Evolutionary conservation across 768 basidiomycete species (phyloP), one percentile per base, ranked within the genome.

Genomic region (Hericium rajendrae): DNA sequence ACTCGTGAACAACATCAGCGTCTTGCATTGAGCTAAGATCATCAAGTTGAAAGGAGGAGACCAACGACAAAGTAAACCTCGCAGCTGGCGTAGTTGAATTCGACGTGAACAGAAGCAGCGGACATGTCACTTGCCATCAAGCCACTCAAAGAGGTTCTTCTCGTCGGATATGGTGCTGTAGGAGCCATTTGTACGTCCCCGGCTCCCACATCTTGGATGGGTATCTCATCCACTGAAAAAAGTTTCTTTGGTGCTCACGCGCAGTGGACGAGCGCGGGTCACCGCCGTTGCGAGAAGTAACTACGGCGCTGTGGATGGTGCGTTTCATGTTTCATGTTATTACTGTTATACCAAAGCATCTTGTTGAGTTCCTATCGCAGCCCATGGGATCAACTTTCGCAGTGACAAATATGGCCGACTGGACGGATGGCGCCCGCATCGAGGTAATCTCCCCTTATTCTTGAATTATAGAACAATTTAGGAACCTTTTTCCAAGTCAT

Each of bases 271-370:
- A 24, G 85, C 78, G 1, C 75, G 79, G 24, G 82, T 91, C 9
- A 90, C 88, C 1, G 83, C 75, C 16, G 84, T 91, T 1, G 88
- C 88, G 2, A 70, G 88, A 56, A 82, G 86, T 53, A 87, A 88
- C 58, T 86, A 80, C 65, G 76, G 82, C 12, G 69, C 73, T 2
- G 75, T 83, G 12, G 72, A 75, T n/a, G 71, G 82, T 81, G 10
- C 8, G 54, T 60, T 39, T 37, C 12, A 46, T 53, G 28, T 37
- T 39, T 18, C 41, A 49, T 43, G 49, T 37, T 13, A 51, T 24
- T 26, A 26, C 24, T 20, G 22, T 16, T 8, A 16, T 26, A 3
- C 20, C 43, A n/a, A 1, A 18, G 16, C n/a, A 32, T 20, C 24
- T 32, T 20, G 49, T 51, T 4, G 24, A 24, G 2, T 24, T 51